Evolutionary conservation across 192 early-diverging fungal species (phyloP), one percentile per base, ranked within the genome.

Genomic region (Podila minutissima): DNA sequence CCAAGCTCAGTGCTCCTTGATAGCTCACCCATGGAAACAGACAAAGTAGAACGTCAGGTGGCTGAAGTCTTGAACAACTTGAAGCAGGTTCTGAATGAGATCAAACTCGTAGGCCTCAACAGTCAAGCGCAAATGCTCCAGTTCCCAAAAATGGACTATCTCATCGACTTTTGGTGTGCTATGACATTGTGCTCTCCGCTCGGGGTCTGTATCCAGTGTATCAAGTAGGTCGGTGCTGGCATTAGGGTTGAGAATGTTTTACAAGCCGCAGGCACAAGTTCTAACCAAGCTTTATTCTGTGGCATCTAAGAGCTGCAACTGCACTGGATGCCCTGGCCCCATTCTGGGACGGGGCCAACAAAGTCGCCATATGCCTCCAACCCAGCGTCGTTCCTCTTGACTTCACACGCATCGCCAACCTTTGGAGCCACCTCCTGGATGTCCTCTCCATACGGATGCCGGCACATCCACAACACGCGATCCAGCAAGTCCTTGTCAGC

Each of bases 281-380:
- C 4, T 15, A 20, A n/a, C 50, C 2, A 2, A 5, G 4, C 0
- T 53, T 22, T 53, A 17, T 53, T n/a, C n/a, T 53, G 4, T 11
- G 32, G 7, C 2, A 3, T 33, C 41, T 89, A 95, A 0, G 92
- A 93, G 24, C 92, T 93, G 62, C 94, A 95, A 37, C 89, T 90
- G 71, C 92, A 93, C 62, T 92, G 89, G 35, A 95, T 74, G 10
- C 86, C 88, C 51, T 86, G 75, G 49, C 88, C 92, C 92, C 90
- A 92, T 12, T 82, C 58, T 0, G 90, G 90, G 12, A 91, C 89
- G 26, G 86, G 85, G 31, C 76, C 76, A 0, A 86, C 84, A 59
- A 84, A 85, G 37, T 85, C 86, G 8, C 62, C 69, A 49, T 88
- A 84, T 15, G 62, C 74, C 6, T 83, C 71, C 22, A 77, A 57